Percentiles rank a stretch among this genome's conserved stretches.
These are phyloP conservation scores for Debaryomycetaceae sp. DNA, from an alignment of 1,139 yeast species.

Conservation along the genomic window DNA sequence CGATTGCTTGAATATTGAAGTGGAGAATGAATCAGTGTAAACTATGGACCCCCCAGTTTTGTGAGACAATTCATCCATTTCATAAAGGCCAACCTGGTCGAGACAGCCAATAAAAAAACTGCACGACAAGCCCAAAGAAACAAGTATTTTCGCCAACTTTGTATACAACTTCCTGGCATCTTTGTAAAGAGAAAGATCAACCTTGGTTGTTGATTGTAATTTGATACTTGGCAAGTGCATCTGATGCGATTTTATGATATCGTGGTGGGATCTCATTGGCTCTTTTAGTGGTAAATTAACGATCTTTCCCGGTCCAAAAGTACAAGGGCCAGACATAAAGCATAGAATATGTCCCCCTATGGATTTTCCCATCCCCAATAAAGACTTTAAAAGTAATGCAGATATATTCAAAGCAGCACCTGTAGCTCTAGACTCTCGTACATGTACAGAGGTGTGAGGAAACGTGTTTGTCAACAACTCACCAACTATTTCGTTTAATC, in stretches of 20 bases:
- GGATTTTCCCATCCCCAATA: slow-evolving; percentile 34
- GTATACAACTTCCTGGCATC: slow-evolving; percentile 43
- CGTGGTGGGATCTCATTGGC: slow-evolving; percentile 59
- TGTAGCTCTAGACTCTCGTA: slow-evolving; percentile 57
- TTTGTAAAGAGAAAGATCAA: slow-evolving; percentile 29
- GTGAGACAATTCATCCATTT: slow-evolving; percentile 57
- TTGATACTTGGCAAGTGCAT: slow-evolving; percentile 29
- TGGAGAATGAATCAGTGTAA: slow-evolving; percentile 60
- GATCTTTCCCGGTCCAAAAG: slow-evolving; percentile 54
- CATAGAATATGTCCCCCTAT: slow-evolving; percentile 61
- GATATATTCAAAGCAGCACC: slow-evolving; percentile 70
- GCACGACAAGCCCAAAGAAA: slow-evolving; percentile 48
- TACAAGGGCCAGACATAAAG: slow-evolving; percentile 59
- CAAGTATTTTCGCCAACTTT: slow-evolving; percentile 36
- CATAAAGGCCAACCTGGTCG: slow-evolving; percentile 64
- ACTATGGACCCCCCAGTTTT: slow-evolving; percentile 63
- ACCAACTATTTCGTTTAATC: slow-evolving; percentile 51
- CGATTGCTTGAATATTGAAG: slow-evolving; percentile 65
- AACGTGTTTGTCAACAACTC: slow-evolving; percentile 52
- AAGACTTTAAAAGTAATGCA: slow-evolving; percentile 43
- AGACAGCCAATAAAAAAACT: slow-evolving; percentile 61
- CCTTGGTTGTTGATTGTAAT: slow-evolving; percentile 25
- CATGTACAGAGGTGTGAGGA: slow-evolving; percentile 39
- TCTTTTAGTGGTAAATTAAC: slow-evolving; percentile 48
- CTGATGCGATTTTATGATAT: slow-evolving; percentile 42